Percentiles rank a stretch among this genome's conserved stretches.
Conservation (phyloP, 371 early-diverging fungal genomes). For the Mortierella sp. region DNA sequence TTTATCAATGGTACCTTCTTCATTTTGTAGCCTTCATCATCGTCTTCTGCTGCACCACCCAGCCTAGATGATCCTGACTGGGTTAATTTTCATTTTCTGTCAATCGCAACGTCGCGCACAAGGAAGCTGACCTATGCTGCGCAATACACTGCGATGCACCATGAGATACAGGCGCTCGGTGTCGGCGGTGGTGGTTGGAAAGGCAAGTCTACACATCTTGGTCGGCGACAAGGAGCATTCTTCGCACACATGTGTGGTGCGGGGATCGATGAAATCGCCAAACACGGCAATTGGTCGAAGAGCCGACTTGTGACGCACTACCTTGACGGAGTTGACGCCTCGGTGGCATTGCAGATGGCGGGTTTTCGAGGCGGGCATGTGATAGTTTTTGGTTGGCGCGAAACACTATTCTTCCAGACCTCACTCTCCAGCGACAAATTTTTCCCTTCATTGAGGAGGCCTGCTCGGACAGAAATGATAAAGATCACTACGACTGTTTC, state of each 20-base stretch:
- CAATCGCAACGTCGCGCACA: constrained; percentile 1
- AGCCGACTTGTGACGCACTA: constrained; percentile 6
- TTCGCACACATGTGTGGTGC: neutral
- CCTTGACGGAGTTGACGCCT: constrained; percentile 5
- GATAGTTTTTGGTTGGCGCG: constrained; percentile 2
- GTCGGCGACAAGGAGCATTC: constrained; percentile 4
- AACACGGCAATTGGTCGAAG: neutral
- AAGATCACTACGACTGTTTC: neutral
- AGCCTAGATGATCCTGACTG: constrained; percentile 2
- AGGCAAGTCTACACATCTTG: constrained; percentile 4
- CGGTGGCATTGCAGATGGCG: constrained; percentile 7
- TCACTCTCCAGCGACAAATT: neutral
- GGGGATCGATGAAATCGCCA: neutral
- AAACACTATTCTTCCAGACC: neutral
- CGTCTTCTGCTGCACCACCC: neutral
- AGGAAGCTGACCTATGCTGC: neutral
- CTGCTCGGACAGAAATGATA: neutral
- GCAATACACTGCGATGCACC: neutral
- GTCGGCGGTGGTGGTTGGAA: neutral
- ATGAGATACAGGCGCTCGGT: neutral
- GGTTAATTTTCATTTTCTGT: constrained; percentile 1
- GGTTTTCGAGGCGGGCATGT: neutral
- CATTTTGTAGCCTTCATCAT: neutral
- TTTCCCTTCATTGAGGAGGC: constrained; percentile 6
- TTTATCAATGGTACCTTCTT: too few relatives aligned